phyloP scores from a whole-genome alignment of 73 alveolate species.

The Breviolum minutum region DNA sequence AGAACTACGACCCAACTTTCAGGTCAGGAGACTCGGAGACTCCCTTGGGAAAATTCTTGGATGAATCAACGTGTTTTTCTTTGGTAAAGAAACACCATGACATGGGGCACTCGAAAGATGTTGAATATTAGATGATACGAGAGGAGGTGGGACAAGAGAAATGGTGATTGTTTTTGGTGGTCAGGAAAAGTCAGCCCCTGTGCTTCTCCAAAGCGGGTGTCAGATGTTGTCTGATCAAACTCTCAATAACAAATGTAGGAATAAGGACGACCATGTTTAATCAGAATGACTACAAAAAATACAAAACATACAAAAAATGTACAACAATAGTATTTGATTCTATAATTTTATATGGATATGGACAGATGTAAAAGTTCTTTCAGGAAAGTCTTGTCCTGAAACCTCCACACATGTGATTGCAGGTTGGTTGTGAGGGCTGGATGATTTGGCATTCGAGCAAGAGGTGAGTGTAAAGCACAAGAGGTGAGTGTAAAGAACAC shows the following conservation, averaged over 20 bases:
- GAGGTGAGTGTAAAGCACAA: not conserved
- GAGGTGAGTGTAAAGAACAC: not conserved
- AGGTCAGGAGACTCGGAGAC: not conserved
- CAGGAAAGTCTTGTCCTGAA: not conserved
- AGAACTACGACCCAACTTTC: conserved; percentile 64
- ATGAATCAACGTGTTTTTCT: not conserved
- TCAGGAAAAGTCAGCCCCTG: too few species aligned
- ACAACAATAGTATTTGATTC: not conserved
- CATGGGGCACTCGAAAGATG: not conserved
- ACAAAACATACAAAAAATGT: not conserved
- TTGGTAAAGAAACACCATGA: too few species aligned
- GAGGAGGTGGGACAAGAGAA: too few species aligned
- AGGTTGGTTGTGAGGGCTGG: conserved; percentile 83
- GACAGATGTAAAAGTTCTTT: not conserved
- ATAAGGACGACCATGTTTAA: not conserved
- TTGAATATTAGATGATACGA: not conserved
- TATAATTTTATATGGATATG: too few species aligned
- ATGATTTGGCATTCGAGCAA: conserved; percentile 19
- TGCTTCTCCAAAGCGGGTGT: too few species aligned
- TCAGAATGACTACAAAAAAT: not conserved
- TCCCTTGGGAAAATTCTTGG: not conserved
- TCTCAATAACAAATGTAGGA: too few species aligned
- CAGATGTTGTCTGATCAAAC: too few species aligned
- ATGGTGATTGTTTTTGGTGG: too few species aligned
- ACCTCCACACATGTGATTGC: not conserved